These are phyloP conservation scores for Tolypocladium cylindrosporum DNA, from an alignment of 2,329 filamentous ascomycete species.

Conservation along the genomic window DNA sequence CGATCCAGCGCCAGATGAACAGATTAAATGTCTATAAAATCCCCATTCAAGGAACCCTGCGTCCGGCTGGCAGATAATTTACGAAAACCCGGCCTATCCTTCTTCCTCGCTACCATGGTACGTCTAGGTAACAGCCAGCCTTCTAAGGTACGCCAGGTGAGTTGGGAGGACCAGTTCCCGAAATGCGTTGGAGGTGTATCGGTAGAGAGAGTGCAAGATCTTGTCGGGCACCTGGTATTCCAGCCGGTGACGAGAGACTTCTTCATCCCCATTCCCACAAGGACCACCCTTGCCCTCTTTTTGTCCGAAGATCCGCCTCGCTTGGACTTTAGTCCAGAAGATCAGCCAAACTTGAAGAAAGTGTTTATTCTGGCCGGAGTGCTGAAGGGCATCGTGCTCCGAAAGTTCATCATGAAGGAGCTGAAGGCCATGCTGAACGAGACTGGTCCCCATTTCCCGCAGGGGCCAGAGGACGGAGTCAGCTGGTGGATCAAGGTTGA, in stretches of 20 bases:
- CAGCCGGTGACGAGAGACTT: not conserved
- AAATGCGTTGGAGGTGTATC: not conserved
- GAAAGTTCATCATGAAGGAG: not conserved
- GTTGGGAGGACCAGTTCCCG: not conserved
- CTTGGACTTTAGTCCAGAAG: not conserved
- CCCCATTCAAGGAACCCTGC: too few species aligned
- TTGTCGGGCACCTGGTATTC: not conserved
- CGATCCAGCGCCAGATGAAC: too few species aligned
- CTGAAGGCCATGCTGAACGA: not conserved
- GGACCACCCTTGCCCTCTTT: not conserved
- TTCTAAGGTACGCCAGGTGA: not conserved
- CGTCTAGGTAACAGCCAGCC: too few species aligned
- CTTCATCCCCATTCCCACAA: not conserved
- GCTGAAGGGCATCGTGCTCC: not conserved
- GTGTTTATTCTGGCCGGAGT: not conserved
- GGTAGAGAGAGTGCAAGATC: not conserved
- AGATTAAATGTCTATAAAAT: too few species aligned
- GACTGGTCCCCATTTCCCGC: too few species aligned
- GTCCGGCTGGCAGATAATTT: too few species aligned
- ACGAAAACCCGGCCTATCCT: too few species aligned
- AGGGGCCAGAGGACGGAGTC: not conserved
- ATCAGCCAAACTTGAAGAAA: not conserved
- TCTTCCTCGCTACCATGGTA: too few species aligned
- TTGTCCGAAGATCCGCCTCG: not conserved
- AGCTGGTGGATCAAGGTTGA: not conserved